Conservation (phyloP, 345 rosid species). For the Combretum micranthum region DNA sequence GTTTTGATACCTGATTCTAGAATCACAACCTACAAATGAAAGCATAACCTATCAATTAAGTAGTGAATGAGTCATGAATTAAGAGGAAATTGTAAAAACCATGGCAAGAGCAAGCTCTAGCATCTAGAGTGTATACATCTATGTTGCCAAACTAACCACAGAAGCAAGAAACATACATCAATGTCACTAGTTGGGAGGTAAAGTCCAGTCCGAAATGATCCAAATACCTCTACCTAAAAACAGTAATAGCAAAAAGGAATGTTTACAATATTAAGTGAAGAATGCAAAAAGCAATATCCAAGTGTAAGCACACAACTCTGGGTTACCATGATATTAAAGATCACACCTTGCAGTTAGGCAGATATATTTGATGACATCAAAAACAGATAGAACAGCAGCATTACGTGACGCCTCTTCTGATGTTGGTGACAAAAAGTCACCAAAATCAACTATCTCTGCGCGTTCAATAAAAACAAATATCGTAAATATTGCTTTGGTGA, state of each 20-base stretch:
- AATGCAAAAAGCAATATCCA: not conserved
- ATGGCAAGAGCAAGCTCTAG: too few species aligned
- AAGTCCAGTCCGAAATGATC: slow-evolving; percentile 80
- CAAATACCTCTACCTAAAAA: slow-evolving; percentile 77
- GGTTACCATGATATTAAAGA: too few species aligned
- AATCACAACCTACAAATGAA: slow-evolving; percentile 62
- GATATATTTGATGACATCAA: slow-evolving; percentile 66
- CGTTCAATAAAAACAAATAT: slow-evolving; percentile 1
- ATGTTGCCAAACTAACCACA: not conserved
- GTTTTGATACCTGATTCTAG: slow-evolving; percentile 60
- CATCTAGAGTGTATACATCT: too few species aligned
- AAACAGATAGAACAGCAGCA: slow-evolving; percentile 52
- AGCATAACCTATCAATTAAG: too few species aligned
- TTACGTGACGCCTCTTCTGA: slow-evolving; percentile 57
- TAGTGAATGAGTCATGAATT: too few species aligned
- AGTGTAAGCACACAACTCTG: not conserved
- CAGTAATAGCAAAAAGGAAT: slow-evolving; percentile 6
- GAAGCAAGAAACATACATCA: slow-evolving; percentile 53
- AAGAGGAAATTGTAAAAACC: too few species aligned
- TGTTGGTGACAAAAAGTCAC: slow-evolving; percentile 80
- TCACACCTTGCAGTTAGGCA: slow-evolving; percentile 74
- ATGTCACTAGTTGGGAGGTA: slow-evolving; percentile 95
- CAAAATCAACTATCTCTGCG: slow-evolving; percentile 80
- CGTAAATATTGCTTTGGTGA: not conserved
- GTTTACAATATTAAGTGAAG: not conserved